Conservation (phyloP, 108 stramenopile genomes). For the Fragilaria crotonensis region DNA sequence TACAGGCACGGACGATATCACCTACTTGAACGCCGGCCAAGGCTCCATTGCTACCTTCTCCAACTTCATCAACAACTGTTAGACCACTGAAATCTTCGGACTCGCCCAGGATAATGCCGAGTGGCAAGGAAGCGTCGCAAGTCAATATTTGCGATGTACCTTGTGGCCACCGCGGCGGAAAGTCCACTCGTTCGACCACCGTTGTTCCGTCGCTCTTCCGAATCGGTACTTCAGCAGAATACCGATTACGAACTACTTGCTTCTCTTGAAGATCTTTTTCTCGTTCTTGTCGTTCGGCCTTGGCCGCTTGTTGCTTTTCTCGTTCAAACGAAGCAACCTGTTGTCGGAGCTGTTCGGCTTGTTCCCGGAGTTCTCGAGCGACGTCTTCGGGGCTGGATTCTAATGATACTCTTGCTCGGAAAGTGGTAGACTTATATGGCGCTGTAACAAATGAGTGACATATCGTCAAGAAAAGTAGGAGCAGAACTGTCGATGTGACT, state of each 20-base stretch:
- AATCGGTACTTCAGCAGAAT: slow-evolving; percentile 69
- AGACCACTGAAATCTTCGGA: slow-evolving; percentile 21
- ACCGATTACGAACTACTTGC: slow-evolving; percentile 17
- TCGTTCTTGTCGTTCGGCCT: slow-evolving; percentile 20
- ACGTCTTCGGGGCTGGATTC: slow-evolving; percentile 8
- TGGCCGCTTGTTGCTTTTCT: slow-evolving; percentile 21
- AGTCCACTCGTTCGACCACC: slow-evolving; percentile 59
- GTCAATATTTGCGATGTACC: slow-evolving; percentile 30
- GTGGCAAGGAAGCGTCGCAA: slow-evolving; percentile 44
- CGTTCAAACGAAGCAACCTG: slow-evolving; percentile 44
- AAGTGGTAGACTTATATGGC: no score
- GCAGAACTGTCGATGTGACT: no score
- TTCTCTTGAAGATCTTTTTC: slow-evolving; percentile 18
- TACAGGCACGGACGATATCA: slow-evolving; percentile 63
- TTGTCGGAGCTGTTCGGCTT: slow-evolving; percentile 39
- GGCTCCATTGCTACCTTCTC: slow-evolving; percentile 38
- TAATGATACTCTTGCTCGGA: no score
- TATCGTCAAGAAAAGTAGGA: no score
- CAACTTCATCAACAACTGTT: slow-evolving; percentile 53
- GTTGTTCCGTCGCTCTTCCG: slow-evolving; percentile 65
- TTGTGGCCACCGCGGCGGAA: slow-evolving; percentile 36
- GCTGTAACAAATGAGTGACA: no score
- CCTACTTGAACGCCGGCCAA: slow-evolving; percentile 47
- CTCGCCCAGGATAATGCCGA: slow-evolving; percentile 64
- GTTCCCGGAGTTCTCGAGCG: slow-evolving; percentile 28